phyloP scores from a whole-genome alignment of 768 basidiomycete species.

The Lactifluus echinatus region DNA sequence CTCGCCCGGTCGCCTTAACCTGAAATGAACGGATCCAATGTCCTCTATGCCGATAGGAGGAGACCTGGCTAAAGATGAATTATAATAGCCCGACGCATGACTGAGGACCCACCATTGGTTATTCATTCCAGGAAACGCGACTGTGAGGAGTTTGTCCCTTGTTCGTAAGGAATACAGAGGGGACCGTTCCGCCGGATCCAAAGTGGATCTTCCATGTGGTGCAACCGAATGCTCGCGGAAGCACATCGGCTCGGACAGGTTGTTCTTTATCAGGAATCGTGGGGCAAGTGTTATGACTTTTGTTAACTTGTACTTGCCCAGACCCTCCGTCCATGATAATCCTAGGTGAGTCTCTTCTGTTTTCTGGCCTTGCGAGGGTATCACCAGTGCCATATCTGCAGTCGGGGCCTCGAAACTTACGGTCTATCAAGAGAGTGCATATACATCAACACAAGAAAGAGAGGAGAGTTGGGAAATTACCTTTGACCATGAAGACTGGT shows the following conservation, averaged over 20 bases:
- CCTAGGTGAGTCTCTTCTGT: constrained; percentile 72
- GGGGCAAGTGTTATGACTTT: constrained; percentile 91
- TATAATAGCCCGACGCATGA: background rate
- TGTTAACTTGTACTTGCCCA: constrained; percentile 94
- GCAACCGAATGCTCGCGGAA: constrained; percentile 80
- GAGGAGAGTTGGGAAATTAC: constrained; percentile 29
- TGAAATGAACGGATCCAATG: constrained; percentile 76
- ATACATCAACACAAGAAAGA: background rate
- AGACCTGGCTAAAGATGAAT: constrained; percentile 49
- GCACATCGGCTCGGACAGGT: constrained; percentile 54
- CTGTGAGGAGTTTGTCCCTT: constrained; percentile 67
- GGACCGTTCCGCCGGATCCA: constrained; percentile 61
- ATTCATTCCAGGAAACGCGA: constrained; percentile 82
- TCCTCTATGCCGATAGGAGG: constrained; percentile 87
- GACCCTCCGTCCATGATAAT: constrained; percentile 84
- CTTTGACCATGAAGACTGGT: constrained; percentile 86
- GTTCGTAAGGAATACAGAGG: constrained; percentile 60
- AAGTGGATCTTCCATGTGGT: constrained; percentile 48
- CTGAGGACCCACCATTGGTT: constrained; percentile 52
- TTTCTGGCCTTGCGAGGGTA: constrained; percentile 53
- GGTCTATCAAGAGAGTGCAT: constrained; percentile 34
- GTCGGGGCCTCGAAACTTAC: constrained; percentile 86
- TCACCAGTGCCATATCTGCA: constrained; percentile 77
- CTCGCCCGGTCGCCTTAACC: constrained; percentile 40
- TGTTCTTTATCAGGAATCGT: constrained; percentile 85